Percentiles rank a stretch among this genome's conserved stretches.
Evolutionary conservation across 257 asterid genomes (phyloP).

Genomic region (Solanum acaule): DNA sequence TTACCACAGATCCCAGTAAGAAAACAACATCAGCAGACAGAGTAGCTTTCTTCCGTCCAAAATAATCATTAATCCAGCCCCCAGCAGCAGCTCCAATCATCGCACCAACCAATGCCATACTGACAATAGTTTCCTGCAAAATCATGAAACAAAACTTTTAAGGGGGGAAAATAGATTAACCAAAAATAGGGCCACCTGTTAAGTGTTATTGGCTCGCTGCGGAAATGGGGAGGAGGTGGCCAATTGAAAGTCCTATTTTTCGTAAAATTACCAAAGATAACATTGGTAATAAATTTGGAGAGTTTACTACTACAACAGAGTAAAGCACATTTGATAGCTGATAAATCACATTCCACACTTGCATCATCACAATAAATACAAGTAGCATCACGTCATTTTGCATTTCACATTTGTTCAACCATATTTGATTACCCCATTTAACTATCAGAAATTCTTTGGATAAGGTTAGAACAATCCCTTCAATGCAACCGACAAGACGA

Average conservation of each 20-base stretch:
- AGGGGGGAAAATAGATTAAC: not conserved
- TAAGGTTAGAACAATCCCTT: not conserved
- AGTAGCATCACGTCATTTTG: not conserved
- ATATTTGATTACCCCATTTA: not conserved
- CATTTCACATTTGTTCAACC: not conserved
- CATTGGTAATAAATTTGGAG: not conserved
- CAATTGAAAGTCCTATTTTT: not conserved
- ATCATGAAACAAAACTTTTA: not conserved
- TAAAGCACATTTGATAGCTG: not conserved
- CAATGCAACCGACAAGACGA: not conserved
- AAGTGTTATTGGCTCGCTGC: not conserved
- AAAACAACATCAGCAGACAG: slow-evolving; percentile 85
- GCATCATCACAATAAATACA: not conserved
- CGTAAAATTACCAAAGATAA: not conserved
- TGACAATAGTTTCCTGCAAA: slow-evolving; percentile 90
- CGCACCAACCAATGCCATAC: slow-evolving; percentile 97
- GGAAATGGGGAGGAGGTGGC: not conserved
- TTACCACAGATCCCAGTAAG: slow-evolving; percentile 57
- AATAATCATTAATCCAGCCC: slow-evolving; percentile 82
- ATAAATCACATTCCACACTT: not conserved
- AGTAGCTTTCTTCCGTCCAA: slow-evolving; percentile 92
- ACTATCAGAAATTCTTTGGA: not conserved
- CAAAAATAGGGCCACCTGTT: not conserved
- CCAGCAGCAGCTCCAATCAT: slow-evolving; percentile 85
- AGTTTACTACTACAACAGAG: not conserved